These are phyloP conservation scores for Xylariaceae sp. DNA, from an alignment of 2,329 filamentous ascomycete genomes.

Conservation along the genomic window DNA sequence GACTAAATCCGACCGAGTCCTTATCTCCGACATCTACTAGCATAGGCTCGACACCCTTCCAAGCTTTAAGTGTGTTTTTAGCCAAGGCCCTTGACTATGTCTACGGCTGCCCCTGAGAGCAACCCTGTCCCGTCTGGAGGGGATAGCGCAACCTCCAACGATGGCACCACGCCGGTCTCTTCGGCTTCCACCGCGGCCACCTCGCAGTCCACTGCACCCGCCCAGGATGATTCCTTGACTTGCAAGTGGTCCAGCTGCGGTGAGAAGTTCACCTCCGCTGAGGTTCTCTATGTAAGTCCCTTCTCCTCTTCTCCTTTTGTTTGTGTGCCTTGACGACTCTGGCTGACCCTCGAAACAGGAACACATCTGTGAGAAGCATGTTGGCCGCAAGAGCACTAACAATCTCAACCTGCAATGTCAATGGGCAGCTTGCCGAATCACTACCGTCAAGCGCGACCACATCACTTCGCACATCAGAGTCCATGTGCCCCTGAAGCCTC, in stretches of 20 bases:
- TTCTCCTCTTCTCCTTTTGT: neutral
- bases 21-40: neutral
- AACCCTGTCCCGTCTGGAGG: conserved; percentile 27
- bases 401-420: conserved; percentile 96
- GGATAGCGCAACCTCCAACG: conserved; percentile 44
- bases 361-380: conserved; percentile 96
- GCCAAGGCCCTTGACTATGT: conserved; percentile 22
- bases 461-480: conserved; percentile 99
- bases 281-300: conserved; percentile 53
- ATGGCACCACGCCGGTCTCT: conserved; percentile 47
- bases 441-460: conserved; percentile 96
- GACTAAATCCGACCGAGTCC: neutral
- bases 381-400: conserved; percentile 98
- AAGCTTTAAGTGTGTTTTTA: neutral
- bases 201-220: conserved; percentile 37
- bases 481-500: conserved; percentile 96
- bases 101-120: conserved; percentile 24
- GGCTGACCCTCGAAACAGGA: conserved; percentile 53
- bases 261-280: conserved; percentile 53
- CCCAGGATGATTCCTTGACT: conserved; percentile 49
- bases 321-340: neutral
- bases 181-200: conserved; percentile 44
- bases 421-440: conserved; percentile 94
- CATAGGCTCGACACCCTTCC: neutral
- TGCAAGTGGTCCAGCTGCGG: conserved; percentile 58